These are phyloP conservation scores for Citrullus colocynthis DNA, from an alignment of 306 rosid genomes.

Conservation along the genomic window DNA sequence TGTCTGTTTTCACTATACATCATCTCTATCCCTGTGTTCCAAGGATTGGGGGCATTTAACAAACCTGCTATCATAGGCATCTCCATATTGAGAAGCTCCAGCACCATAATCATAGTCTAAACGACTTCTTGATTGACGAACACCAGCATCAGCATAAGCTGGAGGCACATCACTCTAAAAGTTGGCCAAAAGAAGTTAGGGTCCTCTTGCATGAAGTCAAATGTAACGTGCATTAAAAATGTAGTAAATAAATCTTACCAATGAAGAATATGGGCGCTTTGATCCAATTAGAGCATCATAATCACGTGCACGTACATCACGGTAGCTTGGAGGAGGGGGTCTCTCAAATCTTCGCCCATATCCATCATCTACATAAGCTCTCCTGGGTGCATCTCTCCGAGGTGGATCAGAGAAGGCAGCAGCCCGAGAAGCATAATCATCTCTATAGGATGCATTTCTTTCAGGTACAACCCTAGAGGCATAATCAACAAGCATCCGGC, in stretches of 20 bases:
- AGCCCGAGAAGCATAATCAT: conserved; percentile 54
- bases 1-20: background rate
- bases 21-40: background rate
- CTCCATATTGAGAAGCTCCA: conserved; percentile 63
- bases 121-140: conserved; percentile 80
- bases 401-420: conserved; percentile 57
- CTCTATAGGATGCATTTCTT: conserved; percentile 68
- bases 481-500: conserved; percentile 58
- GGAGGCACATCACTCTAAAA: conserved; percentile 71
- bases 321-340: conserved; percentile 66
- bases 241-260: conserved; percentile 27
- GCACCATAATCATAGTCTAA: conserved; percentile 74
- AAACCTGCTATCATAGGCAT: conserved; percentile 74
- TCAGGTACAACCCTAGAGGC: conserved; percentile 65
- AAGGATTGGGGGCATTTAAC: conserved; percentile 1
- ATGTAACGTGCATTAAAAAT: background rate
- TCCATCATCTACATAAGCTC: conserved; percentile 83
- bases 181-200: background rate
- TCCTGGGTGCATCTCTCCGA: conserved; percentile 56
- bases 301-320: conserved; percentile 62
- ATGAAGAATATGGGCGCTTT: conserved; percentile 66
- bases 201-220: background rate
- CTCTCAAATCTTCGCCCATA: conserved; percentile 73
- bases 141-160: conserved; percentile 52
- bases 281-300: conserved; percentile 66